phyloP scores from a whole-genome alignment of 352 stramenopile genomes.

The Peronospora belbahrii region DNA sequence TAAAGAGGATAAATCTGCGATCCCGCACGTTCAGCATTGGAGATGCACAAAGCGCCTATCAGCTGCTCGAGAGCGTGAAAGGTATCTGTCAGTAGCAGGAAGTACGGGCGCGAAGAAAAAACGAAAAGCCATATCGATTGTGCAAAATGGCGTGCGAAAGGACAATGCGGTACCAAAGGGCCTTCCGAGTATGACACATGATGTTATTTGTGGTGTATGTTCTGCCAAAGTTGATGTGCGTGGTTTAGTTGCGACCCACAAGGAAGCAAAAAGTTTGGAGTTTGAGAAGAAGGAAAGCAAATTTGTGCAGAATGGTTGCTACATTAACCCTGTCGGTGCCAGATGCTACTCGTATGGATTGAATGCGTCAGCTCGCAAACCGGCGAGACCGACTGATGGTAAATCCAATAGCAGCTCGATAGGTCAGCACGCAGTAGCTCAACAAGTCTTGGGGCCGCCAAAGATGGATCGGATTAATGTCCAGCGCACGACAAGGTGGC shows the following conservation, averaged over 20 bases:
- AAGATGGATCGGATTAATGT: conserved; percentile 83
- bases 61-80: conserved; percentile 21
- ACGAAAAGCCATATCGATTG: conserved; percentile 36
- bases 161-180: conserved; percentile 49
- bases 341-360: conserved; percentile 16
- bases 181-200: conserved; percentile 40
- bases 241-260: conserved; percentile 43
- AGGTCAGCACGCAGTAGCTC: conserved; percentile 14
- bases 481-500: conserved; percentile 62
- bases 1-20: conserved; percentile 16
- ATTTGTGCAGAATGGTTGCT: conserved; percentile 56
- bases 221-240: conserved; percentile 38
- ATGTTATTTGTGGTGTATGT: conserved; percentile 55
- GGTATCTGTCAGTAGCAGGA: conserved; percentile 5
- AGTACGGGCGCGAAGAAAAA: conserved; percentile 46
- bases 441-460: conserved; percentile 31
- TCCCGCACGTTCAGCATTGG: conserved; percentile 65
- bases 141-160: conserved; percentile 48
- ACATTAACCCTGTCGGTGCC: conserved; percentile 37
- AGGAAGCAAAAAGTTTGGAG: conserved; percentile 39
- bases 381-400: conserved; percentile 8
- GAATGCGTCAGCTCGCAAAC: conserved; percentile 16
- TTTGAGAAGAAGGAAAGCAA: conserved; percentile 55
- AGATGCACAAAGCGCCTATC: conserved; percentile 61
- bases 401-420: conserved; percentile 14